Evolutionary conservation across 345 rosid genomes (phyloP).

Genomic region (Hibiscus syriacus): DNA sequence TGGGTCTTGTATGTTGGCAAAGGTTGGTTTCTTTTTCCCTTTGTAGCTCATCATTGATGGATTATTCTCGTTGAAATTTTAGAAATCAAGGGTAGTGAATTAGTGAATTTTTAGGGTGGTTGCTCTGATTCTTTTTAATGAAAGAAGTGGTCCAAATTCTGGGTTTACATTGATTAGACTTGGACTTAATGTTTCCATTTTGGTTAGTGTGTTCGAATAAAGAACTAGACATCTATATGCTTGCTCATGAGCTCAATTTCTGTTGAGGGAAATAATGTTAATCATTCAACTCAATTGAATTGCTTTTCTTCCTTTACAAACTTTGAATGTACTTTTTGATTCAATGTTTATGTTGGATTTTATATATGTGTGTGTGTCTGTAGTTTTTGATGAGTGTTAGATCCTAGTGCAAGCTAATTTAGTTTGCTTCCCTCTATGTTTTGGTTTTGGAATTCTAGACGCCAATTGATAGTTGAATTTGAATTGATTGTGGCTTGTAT

Average conservation of each 20-base stretch:
- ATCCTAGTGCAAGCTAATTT: neutral
- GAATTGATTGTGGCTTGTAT: conserved; percentile 12
- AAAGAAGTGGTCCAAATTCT: neutral
- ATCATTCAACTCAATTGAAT: neutral
- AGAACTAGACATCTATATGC: neutral
- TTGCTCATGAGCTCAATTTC: neutral
- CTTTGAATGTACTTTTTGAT: neutral
- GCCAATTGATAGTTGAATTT: neutral
- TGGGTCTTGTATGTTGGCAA: conserved; percentile 83
- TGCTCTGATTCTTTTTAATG: neutral
- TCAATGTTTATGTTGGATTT: neutral
- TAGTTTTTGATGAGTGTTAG: neutral
- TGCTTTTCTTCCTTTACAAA: neutral
- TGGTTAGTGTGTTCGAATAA: neutral
- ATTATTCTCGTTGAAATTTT: neutral
- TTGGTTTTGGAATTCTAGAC: neutral
- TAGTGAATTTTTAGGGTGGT: neutral
- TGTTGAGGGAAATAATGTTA: neutral
- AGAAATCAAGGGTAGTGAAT: neutral
- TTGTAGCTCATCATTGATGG: neutral
- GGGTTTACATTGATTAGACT: neutral
- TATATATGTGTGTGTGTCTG: neutral
- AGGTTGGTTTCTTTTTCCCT: conserved; percentile 38
- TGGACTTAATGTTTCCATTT: neutral
- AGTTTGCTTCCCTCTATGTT: too few species aligned